Conservation (phyloP, 2,329 filamentous ascomycete species). For the Trichoderma sp. region DNA sequence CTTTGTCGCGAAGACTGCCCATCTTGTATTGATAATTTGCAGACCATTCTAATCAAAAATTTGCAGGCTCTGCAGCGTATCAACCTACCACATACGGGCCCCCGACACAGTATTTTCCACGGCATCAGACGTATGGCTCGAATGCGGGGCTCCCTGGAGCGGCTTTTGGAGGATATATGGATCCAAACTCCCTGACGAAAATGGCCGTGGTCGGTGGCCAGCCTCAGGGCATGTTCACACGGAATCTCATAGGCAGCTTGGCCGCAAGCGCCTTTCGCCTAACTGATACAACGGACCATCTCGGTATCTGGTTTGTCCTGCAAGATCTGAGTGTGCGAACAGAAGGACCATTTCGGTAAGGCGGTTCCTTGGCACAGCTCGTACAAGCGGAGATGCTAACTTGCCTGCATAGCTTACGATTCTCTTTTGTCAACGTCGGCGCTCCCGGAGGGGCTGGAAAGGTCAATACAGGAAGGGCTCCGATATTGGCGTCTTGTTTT, state of each 20-base stretch:
- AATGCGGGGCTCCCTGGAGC: slow-evolving; percentile 29
- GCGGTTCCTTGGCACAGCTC: no score
- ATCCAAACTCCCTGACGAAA: slow-evolving; percentile 32
- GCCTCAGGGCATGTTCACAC: slow-evolving; percentile 83
- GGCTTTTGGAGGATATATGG: slow-evolving; percentile 31
- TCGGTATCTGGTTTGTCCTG: slow-evolving; percentile 94
- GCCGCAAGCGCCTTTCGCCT: slow-evolving; percentile 85
- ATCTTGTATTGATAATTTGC: neutral
- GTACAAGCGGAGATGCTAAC: slow-evolving; percentile 23
- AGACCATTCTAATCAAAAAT: neutral
- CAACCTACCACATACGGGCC: slow-evolving; percentile 36
- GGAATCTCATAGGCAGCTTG: slow-evolving; percentile 90
- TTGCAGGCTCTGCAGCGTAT: slow-evolving; percentile 30
- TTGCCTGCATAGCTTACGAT: slow-evolving; percentile 49
- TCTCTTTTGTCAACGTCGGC: slow-evolving; percentile 83
- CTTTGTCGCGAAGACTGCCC: neutral
- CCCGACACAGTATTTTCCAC: slow-evolving; percentile 39
- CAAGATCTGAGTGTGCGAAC: slow-evolving; percentile 94
- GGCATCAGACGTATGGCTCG: slow-evolving; percentile 33
- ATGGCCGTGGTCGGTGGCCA: slow-evolving; percentile 44
- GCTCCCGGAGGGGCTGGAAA: slow-evolving; percentile 41
- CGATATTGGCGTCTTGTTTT: slow-evolving; percentile 81
- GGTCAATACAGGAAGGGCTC: slow-evolving; percentile 73
- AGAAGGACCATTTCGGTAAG: slow-evolving; percentile 84
- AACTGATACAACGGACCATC: slow-evolving; percentile 72